Evolutionary conservation across 139 green algal genomes (phyloP), one percentile per base, ranked within the genome.

Genomic region (Edaphochlamys debaryana): DNA sequence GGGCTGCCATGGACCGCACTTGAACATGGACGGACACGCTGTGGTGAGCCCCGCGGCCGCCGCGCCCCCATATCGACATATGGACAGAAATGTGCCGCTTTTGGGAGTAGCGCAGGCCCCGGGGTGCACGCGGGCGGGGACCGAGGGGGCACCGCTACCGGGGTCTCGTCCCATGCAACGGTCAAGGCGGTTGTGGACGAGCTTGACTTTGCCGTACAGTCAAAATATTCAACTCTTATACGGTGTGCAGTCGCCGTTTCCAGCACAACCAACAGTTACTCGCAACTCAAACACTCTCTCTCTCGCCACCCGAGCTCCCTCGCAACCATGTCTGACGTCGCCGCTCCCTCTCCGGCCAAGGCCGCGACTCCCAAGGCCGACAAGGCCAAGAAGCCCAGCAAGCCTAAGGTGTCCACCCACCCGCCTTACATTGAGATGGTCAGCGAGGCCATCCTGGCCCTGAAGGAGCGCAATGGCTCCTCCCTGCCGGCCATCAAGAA

Each of bases 391-490:
- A 82, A 82, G 75, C 62, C 62, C 7, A 71, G 11, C 45, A 81
- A 58, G n/a, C n/a, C n/a, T n/a, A 37, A 38, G 8, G 76, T 38
- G 3, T 48, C 77, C 27, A 68, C 66, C 66, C 78, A 84, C 66
- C 78, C 78, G 30, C 78, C 78, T 15, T 84, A 84, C 30, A 69
- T 84, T 45, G 50, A 69, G 34, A 84, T 84, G 78, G 66, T 84
- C 19, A 36, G 41, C 4, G 93, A 92, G 62, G 95, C 94, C 34
- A 91, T 98, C 70, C 40, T 90, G n/a, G 50, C 77, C 7, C 91
- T 98, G 63, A 97, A 98, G 87, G 94, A 98, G 85, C 87, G 92
- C 58, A 88, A 77, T 41, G 95, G 95, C 62, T 94, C 87, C 40
- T 92, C 79, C 42, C 41, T 89, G 41, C 82, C 78, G 8, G 95